Evolutionary conservation across 2,329 filamentous ascomycete species (phyloP).

Genomic region (Xylaria sp.): DNA sequence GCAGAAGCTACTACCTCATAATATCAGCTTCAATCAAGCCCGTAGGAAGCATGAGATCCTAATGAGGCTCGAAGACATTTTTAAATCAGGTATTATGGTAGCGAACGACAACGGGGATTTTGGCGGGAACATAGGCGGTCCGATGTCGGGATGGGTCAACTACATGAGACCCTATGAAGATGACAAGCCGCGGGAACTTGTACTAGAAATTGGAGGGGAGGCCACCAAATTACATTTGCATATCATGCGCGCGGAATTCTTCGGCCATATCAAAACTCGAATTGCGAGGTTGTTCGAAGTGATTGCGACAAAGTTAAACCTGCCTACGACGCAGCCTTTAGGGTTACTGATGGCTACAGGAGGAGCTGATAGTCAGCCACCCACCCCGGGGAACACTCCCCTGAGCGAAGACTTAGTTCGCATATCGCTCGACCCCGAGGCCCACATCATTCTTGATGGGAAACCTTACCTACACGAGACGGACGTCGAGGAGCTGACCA

Average conservation of each 20-base stretch:
- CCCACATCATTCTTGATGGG: slow-evolving; percentile 69
- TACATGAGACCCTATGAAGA: slow-evolving; percentile 92
- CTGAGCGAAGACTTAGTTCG: slow-evolving; percentile 76
- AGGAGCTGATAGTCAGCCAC: slow-evolving; percentile 68
- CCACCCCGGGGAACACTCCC: slow-evolving; percentile 74
- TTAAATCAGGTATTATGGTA: slow-evolving; percentile 83
- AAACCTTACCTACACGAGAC: slow-evolving; percentile 53
- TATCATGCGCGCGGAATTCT: slow-evolving; percentile 74
- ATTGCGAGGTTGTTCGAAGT: slow-evolving; percentile 81
- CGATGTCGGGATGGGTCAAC: slow-evolving; percentile 66
- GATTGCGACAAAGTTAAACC: slow-evolving; percentile 80
- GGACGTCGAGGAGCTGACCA: slow-evolving; percentile 43
- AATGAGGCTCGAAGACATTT: slow-evolving; percentile 84
- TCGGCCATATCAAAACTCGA: slow-evolving; percentile 73
- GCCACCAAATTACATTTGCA: slow-evolving; percentile 56
- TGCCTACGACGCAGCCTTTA: slow-evolving; percentile 70
- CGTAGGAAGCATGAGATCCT: slow-evolving; percentile 78
- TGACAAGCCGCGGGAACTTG: slow-evolving; percentile 74
- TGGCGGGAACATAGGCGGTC: slow-evolving; percentile 40
- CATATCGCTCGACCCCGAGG: slow-evolving; percentile 68
- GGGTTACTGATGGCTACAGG: slow-evolving; percentile 74
- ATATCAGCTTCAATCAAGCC: slow-evolving; percentile 78
- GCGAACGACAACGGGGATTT: slow-evolving; percentile 56
- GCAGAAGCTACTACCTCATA: slow-evolving; percentile 82
- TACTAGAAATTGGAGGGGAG: slow-evolving; percentile 82